Evolutionary conservation across 768 basidiomycete genomes (phyloP).

Genomic region (Polyporus arcularius): DNA sequence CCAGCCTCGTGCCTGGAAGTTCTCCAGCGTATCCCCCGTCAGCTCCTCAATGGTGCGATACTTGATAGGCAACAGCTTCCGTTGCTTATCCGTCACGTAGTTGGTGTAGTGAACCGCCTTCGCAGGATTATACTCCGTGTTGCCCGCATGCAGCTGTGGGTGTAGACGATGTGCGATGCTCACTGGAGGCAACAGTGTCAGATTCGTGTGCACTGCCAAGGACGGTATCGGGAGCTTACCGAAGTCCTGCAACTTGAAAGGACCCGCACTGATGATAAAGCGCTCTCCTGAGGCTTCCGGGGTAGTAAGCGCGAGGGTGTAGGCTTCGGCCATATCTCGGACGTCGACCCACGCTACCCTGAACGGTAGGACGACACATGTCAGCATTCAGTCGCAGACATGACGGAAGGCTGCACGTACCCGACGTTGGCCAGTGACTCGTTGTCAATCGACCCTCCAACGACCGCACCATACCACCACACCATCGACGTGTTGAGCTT

Average conservation of each 20-base stretch:
- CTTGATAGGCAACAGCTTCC: slow-evolving; percentile 22
- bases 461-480: slow-evolving; percentile 21
- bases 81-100: not conserved
- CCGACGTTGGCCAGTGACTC: slow-evolving; percentile 12
- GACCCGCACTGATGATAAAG: slow-evolving; percentile 34
- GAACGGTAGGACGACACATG: not conserved
- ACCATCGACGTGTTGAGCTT: slow-evolving; percentile 36
- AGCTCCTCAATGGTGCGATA: slow-evolving; percentile 20
- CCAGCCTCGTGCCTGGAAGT: slow-evolving; percentile 27
- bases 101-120: not conserved
- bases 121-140: no score
- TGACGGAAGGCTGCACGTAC: not conserved
- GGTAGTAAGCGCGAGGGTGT: slow-evolving; percentile 31
- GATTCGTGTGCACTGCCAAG: not conserved
- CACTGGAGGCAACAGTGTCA: not conserved
- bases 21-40: slow-evolving; percentile 20
- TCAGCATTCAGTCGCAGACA: no score
- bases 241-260: slow-evolving; percentile 23
- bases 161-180: no score
- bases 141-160: no score
- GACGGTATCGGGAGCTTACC: slow-evolving; percentile 6
- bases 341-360: slow-evolving; percentile 35
- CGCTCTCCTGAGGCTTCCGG: slow-evolving; percentile 40
- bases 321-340: slow-evolving; percentile 36
- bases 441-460: slow-evolving; percentile 17